These are phyloP conservation scores for Brettanomyces naardenensis DNA, from an alignment of 805 yeast genomes.

Conservation along the genomic window DNA sequence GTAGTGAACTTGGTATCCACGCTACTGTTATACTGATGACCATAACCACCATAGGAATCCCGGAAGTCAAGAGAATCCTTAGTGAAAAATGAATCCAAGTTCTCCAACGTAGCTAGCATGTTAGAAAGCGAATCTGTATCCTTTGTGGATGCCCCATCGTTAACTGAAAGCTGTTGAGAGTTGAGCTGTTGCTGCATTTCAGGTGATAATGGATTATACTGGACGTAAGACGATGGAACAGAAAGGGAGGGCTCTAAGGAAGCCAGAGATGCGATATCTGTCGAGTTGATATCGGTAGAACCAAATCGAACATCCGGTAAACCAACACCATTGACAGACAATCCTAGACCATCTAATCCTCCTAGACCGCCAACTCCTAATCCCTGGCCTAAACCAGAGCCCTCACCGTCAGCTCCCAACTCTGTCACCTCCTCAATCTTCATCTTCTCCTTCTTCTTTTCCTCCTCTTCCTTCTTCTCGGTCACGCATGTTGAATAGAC, in stretches of 20 bases:
- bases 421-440: background rate
- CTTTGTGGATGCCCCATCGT: conserved; percentile 41
- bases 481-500: conserved; percentile 80
- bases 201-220: conserved; percentile 23
- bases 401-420: background rate
- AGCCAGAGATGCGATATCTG: background rate
- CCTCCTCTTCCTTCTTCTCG: conserved; percentile 27
- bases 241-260: conserved; percentile 6
- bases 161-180: conserved; percentile 25
- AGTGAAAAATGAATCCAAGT: conserved; percentile 81
- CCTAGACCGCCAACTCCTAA: background rate
- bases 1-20: conserved; percentile 52
- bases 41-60: conserved; percentile 16
- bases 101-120: conserved; percentile 90
- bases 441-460: background rate
- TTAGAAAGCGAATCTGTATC: conserved; percentile 73
- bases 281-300: background rate
- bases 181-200: conserved; percentile 18
- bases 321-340: background rate
- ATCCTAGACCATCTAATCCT: background rate
- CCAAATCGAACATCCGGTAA: too few relatives aligned
- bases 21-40: conserved; percentile 44
- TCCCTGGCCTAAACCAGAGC: background rate
- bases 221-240: conserved; percentile 23
- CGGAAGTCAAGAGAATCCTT: conserved; percentile 35